These are phyloP conservation scores for Curvularia verruculosa DNA, from an alignment of 2,329 filamentous ascomycete species.

Conservation along the genomic window DNA sequence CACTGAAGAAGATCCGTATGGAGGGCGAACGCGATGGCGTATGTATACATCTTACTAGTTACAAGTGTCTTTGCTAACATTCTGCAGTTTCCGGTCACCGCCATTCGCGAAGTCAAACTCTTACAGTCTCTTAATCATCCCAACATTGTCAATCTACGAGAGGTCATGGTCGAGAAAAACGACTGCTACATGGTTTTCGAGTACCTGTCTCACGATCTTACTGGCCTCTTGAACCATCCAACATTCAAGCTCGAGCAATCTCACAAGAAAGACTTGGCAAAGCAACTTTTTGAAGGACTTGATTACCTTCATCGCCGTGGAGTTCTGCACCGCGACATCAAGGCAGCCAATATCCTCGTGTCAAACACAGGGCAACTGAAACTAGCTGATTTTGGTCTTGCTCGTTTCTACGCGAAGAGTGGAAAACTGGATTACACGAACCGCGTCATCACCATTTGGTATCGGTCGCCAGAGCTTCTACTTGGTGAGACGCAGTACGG, in stretches of 20 bases:
- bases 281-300: conserved; percentile 90
- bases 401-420: conserved; percentile 93
- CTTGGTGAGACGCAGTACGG: conserved; percentile 96
- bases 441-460: conserved; percentile 99
- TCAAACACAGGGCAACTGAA: conserved; percentile 89
- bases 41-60: conserved; percentile 24
- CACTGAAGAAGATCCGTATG: conserved; percentile 91
- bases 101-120: conserved; percentile 88
- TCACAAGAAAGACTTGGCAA: conserved; percentile 91
- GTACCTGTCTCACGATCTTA: conserved; percentile 94
- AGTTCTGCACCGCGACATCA: conserved; percentile 97
- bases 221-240: conserved; percentile 92
- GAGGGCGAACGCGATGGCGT: conserved; percentile 84
- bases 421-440: conserved; percentile 96
- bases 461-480: conserved; percentile 90
- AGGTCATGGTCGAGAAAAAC: conserved; percentile 98
- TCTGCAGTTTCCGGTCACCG: conserved; percentile 77
- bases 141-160: conserved; percentile 82
- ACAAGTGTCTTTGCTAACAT: conserved; percentile 30
- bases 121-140: conserved; percentile 83
- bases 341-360: conserved; percentile 95
- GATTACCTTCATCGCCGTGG: conserved; percentile 91
- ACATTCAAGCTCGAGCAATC: conserved; percentile 82
- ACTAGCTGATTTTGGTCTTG: conserved; percentile 93
- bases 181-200: conserved; percentile 99